Conservation (phyloP, 73 alveolate species). For the Breviolum minutum region DNA sequence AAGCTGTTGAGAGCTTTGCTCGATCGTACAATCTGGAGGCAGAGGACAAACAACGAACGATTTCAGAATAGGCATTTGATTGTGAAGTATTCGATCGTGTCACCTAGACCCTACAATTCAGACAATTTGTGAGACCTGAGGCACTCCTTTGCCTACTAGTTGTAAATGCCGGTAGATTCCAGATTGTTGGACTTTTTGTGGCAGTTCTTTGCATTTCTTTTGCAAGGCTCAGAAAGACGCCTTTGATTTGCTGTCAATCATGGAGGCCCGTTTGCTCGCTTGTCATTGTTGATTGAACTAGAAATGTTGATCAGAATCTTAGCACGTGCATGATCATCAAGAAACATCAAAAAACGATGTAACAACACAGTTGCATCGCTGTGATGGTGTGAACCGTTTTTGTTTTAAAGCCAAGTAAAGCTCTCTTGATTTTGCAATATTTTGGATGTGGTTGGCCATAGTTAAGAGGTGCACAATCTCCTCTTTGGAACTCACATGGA, state of each 20-base stretch:
- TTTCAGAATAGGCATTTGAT: too few relatives aligned
- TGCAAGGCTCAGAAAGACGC: slow-evolving; percentile 76
- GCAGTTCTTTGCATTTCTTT: not conserved
- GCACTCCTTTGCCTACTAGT: not conserved
- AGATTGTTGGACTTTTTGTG: not conserved
- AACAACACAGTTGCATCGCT: too few relatives aligned
- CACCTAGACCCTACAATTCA: too few relatives aligned
- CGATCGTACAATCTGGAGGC: slow-evolving; percentile 82
- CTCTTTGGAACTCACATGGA: slow-evolving; percentile 86
- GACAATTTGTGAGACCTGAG: not conserved
- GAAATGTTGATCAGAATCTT: too few relatives aligned
- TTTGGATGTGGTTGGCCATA: not conserved
- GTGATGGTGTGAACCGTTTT: too few relatives aligned
- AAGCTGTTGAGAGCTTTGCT: slow-evolving; percentile 60
- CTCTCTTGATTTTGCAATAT: not conserved
- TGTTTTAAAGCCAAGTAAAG: not conserved
- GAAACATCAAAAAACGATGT: too few relatives aligned
- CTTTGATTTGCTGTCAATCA: slow-evolving; percentile 59
- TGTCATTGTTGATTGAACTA: not conserved
- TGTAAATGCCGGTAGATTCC: too few relatives aligned
- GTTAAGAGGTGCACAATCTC: slow-evolving; percentile 66
- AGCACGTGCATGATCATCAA: too few relatives aligned
- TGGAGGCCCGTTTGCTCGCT: slow-evolving; percentile 46
- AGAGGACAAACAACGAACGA: not conserved
- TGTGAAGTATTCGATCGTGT: too few relatives aligned